These are phyloP conservation scores for Sordaria brevicollis DNA, from an alignment of 495 filamentous ascomycete genomes.

Conservation along the genomic window DNA sequence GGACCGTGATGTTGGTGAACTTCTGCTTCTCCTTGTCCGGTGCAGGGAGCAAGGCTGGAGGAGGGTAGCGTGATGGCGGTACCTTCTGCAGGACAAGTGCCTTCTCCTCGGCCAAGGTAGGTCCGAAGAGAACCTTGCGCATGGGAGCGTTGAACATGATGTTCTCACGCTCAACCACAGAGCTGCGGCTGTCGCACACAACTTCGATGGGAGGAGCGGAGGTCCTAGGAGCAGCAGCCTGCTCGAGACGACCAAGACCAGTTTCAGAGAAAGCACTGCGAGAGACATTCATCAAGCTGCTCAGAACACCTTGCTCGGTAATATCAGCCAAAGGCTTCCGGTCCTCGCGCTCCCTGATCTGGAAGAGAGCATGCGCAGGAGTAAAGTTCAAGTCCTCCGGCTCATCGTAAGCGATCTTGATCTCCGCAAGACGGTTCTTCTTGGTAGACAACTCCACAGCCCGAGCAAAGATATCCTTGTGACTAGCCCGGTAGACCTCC, in stretches of 20 bases:
- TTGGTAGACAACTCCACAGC: conserved; percentile 45
- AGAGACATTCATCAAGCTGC: conserved; percentile 71
- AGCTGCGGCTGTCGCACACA: conserved; percentile 56
- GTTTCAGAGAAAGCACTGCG: conserved; percentile 51
- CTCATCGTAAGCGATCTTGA: conserved; percentile 35
- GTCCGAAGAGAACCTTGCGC: conserved; percentile 63
- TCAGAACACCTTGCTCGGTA: conserved; percentile 63
- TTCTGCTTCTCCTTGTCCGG: conserved; percentile 70
- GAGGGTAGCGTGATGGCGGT: conserved; percentile 52
- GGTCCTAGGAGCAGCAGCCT: conserved; percentile 61
- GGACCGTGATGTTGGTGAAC: conserved; percentile 84
- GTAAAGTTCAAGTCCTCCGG: conserved; percentile 47
- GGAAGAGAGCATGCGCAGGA: conserved; percentile 67
- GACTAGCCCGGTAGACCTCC: conserved; percentile 58
- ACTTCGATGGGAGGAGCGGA: conserved; percentile 85
- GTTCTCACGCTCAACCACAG: conserved; percentile 57
- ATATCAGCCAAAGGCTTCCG: conserved; percentile 56
- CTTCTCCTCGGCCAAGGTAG: conserved; percentile 56
- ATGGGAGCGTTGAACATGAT: conserved; percentile 68
- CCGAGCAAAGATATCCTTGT: conserved; percentile 43
- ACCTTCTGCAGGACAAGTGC: conserved; percentile 61
- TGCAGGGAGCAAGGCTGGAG: conserved; percentile 54
- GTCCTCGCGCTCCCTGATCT: conserved; percentile 62
- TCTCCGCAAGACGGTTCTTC: conserved; percentile 38
- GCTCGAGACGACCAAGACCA: conserved; percentile 68